Conservation (phyloP, 2,329 filamentous ascomycete species). For the Exophiala alcalophila region DNA sequence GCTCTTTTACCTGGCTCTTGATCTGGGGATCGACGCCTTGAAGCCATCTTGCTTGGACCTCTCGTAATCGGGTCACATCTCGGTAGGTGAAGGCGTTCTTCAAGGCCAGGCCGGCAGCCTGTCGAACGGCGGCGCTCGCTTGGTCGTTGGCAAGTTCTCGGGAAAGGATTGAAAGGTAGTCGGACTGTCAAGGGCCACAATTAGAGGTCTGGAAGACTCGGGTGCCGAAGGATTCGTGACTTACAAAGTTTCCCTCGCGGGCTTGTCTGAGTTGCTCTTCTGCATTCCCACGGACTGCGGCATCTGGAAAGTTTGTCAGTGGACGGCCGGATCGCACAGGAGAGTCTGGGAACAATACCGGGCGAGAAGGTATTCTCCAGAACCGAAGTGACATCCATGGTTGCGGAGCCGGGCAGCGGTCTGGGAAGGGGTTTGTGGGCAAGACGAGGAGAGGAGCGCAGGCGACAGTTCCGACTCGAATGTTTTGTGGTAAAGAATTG, state of each 20-base stretch:
- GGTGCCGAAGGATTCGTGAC: conserved; percentile 35
- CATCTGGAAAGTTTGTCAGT: conserved; percentile 63
- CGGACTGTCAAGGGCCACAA: no score
- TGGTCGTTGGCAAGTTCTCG: conserved; percentile 91
- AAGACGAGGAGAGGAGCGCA: conserved; percentile 20
- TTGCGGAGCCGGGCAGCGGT: conserved; percentile 37
- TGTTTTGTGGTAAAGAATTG: no score
- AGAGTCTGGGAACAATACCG: conserved; percentile 58
- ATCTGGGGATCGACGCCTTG: conserved; percentile 75
- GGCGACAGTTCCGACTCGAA: no score
- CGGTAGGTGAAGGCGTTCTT: conserved; percentile 98
- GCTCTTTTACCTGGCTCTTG: conserved; percentile 82
- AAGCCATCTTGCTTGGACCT: conserved; percentile 92
- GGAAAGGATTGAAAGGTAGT: conserved; percentile 89
- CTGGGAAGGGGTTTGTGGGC: conserved; percentile 13
- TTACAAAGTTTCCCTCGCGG: conserved; percentile 92
- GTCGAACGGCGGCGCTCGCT: conserved; percentile 78
- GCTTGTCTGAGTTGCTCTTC: conserved; percentile 93
- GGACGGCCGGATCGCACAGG: conserved; percentile 34
- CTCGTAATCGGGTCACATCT: conserved; percentile 80
- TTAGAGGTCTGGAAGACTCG: conserved; percentile 17
- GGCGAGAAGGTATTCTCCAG: conserved; percentile 94
- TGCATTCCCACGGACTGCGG: conserved; percentile 80
- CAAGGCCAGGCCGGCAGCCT: conserved; percentile 89
- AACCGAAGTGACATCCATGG: conserved; percentile 97